Percentiles rank a stretch among this genome's conserved stretches.
These are phyloP conservation scores for Calonectria pseudoturangicola DNA, from an alignment of 2,329 filamentous ascomycete species.

Conservation along the genomic window DNA sequence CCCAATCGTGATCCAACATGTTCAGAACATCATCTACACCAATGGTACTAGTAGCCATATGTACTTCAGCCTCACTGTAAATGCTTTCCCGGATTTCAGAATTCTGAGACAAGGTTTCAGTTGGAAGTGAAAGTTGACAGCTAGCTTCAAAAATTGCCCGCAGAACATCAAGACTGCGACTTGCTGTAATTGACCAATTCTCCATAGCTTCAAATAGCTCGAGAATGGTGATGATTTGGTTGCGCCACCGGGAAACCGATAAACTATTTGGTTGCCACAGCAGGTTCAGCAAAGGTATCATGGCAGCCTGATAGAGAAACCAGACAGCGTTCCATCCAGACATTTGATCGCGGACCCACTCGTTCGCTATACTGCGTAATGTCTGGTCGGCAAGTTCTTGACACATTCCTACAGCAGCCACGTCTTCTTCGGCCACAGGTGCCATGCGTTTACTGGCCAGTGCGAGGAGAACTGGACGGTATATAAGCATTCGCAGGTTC, in stretches of 20 bases:
- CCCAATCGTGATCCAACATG: constrained; percentile 71
- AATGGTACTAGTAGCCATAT: constrained; percentile 70
- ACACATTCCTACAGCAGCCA: constrained; percentile 80
- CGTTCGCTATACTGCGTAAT: constrained; percentile 81
- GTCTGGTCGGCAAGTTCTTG: constrained; percentile 81
- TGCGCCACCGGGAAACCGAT: constrained; percentile 71
- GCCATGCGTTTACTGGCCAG: constrained; percentile 70
- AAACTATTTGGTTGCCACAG: constrained; percentile 78
- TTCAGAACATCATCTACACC: constrained; percentile 71
- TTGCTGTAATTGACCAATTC: constrained; percentile 78
- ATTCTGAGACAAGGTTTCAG: background rate
- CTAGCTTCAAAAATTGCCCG: constrained; percentile 78
- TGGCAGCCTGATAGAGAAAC: constrained; percentile 87
- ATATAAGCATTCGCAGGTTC: constrained; percentile 84
- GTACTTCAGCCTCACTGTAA: constrained; percentile 65
- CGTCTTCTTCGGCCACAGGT: constrained; percentile 75
- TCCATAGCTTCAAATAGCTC: constrained; percentile 78
- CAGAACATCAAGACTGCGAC: constrained; percentile 77
- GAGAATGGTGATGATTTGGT: constrained; percentile 74
- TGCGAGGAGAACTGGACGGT: constrained; percentile 82
- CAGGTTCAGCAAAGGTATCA: constrained; percentile 84
- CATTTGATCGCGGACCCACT: constrained; percentile 84
- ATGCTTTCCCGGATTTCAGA: constrained; percentile 73
- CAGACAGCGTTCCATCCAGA: constrained; percentile 88
- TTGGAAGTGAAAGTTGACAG: constrained; percentile 41